Conservation (phyloP, 2,329 filamentous ascomycete species). For the Hirsutella minnesotensis region DNA sequence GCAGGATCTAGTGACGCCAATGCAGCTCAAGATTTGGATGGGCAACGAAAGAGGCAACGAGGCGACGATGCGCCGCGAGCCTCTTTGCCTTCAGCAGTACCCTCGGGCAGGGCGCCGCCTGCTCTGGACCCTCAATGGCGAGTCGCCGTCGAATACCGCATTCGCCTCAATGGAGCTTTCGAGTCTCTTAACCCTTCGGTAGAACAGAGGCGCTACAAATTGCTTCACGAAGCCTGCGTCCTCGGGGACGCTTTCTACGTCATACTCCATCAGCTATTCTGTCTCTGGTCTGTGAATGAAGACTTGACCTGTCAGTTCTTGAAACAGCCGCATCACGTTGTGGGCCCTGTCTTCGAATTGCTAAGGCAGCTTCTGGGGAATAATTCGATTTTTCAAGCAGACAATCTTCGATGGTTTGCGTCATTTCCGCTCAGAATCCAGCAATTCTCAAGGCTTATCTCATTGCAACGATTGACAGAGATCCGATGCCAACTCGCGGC, state of each 20-base stretch:
- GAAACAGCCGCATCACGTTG: background rate
- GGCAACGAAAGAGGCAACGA: background rate
- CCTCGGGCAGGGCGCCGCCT: too few species aligned
- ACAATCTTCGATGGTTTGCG: slow-evolving; percentile 17
- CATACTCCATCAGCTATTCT: slow-evolving; percentile 53
- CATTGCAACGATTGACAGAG: background rate
- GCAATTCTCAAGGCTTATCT: background rate
- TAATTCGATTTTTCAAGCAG: slow-evolving; percentile 10
- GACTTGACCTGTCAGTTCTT: slow-evolving; percentile 21
- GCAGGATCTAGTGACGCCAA: background rate
- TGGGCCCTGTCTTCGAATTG: slow-evolving; percentile 12
- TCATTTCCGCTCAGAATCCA: slow-evolving; percentile 11
- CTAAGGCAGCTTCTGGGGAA: slow-evolving; percentile 11
- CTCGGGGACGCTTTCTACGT: slow-evolving; percentile 51
- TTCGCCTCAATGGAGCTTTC: slow-evolving; percentile 1
- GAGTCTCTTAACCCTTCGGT: slow-evolving; percentile 14
- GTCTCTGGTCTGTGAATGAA: slow-evolving; percentile 34
- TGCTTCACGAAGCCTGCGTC: slow-evolving; percentile 45
- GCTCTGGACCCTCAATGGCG: background rate
- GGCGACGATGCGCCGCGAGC: background rate
- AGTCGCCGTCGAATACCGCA: background rate
- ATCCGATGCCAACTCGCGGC: slow-evolving; percentile 4
- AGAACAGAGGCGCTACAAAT: slow-evolving; percentile 35
- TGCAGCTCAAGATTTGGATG: background rate
- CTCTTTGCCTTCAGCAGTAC: too few species aligned